Percentiles rank a stretch among this genome's conserved stretches.
phyloP scores from a whole-genome alignment of 345 rosid genomes.

The Sisymbrium irio region DNA sequence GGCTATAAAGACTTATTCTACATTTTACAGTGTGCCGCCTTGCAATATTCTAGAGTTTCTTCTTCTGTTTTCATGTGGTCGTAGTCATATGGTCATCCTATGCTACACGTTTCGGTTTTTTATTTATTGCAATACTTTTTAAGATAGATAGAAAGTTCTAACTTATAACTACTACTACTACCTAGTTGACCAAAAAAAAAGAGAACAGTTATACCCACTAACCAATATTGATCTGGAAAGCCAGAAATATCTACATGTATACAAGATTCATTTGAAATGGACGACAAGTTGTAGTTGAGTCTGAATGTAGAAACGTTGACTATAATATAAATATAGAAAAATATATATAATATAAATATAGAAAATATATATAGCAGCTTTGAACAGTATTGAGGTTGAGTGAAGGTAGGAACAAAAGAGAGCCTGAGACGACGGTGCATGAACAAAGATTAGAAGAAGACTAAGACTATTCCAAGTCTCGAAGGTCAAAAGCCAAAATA shows the following conservation, averaged over 20 bases:
- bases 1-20: conserved; percentile 18
- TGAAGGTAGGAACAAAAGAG: background rate
- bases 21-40: background rate
- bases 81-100: conserved; percentile 16
- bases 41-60: conserved; percentile 20
- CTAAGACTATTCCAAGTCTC: background rate
- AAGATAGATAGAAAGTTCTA: background rate
- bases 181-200: conserved; percentile 22
- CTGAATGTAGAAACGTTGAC: background rate
- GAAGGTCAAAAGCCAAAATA: background rate
- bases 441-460: background rate
- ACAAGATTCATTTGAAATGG: background rate
- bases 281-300: background rate
- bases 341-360: too few species aligned
- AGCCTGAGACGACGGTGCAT: conserved; percentile 20
- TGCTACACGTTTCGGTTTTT: conserved; percentile 25
- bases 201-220: background rate
- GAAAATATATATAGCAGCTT: background rate
- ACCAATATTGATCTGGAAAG: conserved; percentile 11
- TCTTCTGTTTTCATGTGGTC: background rate
- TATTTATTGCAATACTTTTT: background rate
- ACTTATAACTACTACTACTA: conserved; percentile 19
- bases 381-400: conserved; percentile 8
- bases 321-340: background rate
- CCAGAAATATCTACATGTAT: background rate